A percentile compares a stretch with the other conserved stretches of the same genome.
Evolutionary conservation across 1,284 basidiomycete genomes (phyloP).

Genomic region (Erythrobasidium hasegawianum): DNA sequence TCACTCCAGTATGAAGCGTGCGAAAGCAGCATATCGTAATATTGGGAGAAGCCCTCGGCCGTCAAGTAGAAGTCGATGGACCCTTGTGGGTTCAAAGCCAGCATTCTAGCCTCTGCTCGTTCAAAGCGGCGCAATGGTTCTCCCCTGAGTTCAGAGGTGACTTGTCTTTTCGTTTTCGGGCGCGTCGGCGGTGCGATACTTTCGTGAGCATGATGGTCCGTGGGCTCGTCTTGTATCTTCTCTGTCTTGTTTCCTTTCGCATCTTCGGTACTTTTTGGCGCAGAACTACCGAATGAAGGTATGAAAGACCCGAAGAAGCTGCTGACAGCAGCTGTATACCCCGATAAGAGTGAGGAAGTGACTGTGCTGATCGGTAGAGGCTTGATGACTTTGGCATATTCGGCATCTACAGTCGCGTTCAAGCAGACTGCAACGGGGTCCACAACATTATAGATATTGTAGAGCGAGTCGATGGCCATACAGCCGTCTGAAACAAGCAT

Average conservation of each 20-base stretch:
- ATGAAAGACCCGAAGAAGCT: constrained; percentile 44
- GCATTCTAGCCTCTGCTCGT: constrained; percentile 33
- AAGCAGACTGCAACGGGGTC: constrained; percentile 51
- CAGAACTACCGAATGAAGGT: constrained; percentile 14
- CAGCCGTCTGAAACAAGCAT: constrained; percentile 28
- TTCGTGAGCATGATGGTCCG: neutral
- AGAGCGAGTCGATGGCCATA: constrained; percentile 41
- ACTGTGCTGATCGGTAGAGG: constrained; percentile 48
- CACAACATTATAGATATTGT: constrained; percentile 48
- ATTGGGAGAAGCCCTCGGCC: constrained; percentile 29
- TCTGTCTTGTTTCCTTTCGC: neutral
- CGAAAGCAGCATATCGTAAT: constrained; percentile 27
- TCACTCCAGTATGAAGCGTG: constrained; percentile 37
- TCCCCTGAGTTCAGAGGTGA: constrained; percentile 20
- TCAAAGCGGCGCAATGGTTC: constrained; percentile 24
- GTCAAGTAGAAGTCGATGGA: constrained; percentile 34
- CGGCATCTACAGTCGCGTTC: constrained; percentile 48
- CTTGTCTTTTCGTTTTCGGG: constrained; percentile 22
- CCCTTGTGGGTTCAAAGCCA: constrained; percentile 36
- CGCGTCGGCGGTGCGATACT: neutral
- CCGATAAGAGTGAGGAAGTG: constrained; percentile 45
- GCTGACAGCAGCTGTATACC: constrained; percentile 46
- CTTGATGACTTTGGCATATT: constrained; percentile 48
- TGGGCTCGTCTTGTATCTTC: neutral
- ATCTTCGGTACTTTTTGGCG: neutral